Base-by-base conservation (phyloP, 2,329 filamentous ascomycete species). In the Aspergillus ochraceoroseus region DNA sequence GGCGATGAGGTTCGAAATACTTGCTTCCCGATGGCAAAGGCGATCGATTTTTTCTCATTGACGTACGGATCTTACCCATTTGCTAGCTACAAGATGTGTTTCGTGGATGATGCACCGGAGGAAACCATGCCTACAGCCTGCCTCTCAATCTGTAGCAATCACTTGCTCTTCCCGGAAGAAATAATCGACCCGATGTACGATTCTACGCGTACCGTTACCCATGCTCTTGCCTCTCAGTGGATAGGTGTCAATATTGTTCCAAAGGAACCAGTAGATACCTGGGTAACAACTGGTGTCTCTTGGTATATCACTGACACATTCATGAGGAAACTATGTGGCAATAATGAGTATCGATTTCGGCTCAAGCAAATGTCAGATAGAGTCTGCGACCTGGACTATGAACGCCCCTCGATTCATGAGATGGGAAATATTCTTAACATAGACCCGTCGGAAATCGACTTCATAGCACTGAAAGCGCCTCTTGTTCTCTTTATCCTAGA, bases 271-370 rank as follows among this genome's bases (percentile, higher is more conserved):
- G 75, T 76, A 36, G 92, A 98, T 62, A 79, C 82, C 38, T 98
- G 92, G 92, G 80, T 94, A 13, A 83, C 90, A 8, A 77, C 92
- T 38, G 94, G 90, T 9, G 83, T 94, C 32, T 85, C 90, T 0
- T 89, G 90, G 70, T 98, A 87, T 70, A 94, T 98, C 76, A 88
- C 90, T 1, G 90, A 95, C 54, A 76, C 87, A 3, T 95, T 94
- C 64, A 86, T 96, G 77, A 87, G 83, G 61, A 83, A 81, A 51
- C 73, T 98, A 2, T 94, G 87, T 57, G 92, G 92, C 5, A 94
- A 94, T 59, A 98, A 98, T 59, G 87, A 95, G 55, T 92, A 95
- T 61, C 77, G 88, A 7, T 96, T 88, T 61, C 82, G 87, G 25
- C 84, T 95, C 64, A 96, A 96, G 65, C 73, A 79, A 25, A 78